These are phyloP conservation scores for Isochrysis galbana DNA, from an alignment of 78 protist genomes.

Conservation along the genomic window DNA sequence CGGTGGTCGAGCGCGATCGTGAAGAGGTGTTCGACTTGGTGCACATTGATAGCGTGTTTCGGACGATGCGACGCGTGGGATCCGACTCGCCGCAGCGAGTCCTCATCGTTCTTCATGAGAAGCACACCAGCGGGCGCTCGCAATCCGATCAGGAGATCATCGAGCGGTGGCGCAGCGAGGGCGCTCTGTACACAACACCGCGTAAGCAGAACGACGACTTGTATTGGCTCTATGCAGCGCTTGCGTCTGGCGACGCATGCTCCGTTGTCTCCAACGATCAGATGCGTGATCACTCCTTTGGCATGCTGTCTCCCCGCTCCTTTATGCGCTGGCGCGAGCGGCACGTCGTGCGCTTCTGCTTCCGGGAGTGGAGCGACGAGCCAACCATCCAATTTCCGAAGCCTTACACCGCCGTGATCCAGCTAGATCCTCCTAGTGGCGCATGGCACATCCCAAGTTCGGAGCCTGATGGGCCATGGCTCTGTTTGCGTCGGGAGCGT, in stretches of 20 bases:
- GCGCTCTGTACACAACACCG: background rate
- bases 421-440: background rate
- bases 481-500: too few species aligned
- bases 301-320: background rate
- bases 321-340: background rate
- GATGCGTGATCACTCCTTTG: conserved; percentile 11
- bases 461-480: too few species aligned
- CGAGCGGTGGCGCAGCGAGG: background rate
- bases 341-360: background rate
- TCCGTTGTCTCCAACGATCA: background rate
- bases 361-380: background rate
- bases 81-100: background rate
- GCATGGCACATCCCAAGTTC: background rate
- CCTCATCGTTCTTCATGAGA: background rate
- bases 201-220: background rate
- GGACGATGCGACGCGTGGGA: background rate
- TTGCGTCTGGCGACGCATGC: background rate
- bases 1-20: background rate
- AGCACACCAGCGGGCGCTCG: background rate
- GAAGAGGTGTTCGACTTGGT: background rate
- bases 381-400: background rate
- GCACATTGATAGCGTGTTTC: background rate
- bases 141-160: background rate
- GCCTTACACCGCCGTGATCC: background rate
- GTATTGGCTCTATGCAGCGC: conserved; percentile 14